Conservation (phyloP, 129 eudicot genomes). For the Glebionis coronaria region DNA sequence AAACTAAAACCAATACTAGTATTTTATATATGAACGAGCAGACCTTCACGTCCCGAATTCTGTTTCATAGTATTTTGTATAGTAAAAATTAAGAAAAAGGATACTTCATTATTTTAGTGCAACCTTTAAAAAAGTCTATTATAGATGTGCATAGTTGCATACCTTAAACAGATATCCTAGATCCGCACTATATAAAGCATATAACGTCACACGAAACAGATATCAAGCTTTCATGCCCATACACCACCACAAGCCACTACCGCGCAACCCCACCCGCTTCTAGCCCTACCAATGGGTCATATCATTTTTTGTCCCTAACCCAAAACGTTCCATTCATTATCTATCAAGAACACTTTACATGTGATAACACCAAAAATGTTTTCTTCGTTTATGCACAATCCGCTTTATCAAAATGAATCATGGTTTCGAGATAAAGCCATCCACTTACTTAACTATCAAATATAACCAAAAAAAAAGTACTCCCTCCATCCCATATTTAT, state of each 20-base stretch:
- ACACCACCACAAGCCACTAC: slow-evolving; percentile 11
- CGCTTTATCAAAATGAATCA: slow-evolving; percentile 4
- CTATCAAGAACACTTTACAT: slow-evolving; percentile 3
- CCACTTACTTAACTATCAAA: no score
- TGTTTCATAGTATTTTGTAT: no score
- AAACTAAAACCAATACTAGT: background rate
- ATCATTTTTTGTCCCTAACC: slow-evolving; percentile 1
- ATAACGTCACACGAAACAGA: slow-evolving; percentile 7
- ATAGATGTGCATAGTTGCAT: background rate
- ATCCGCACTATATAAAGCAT: background rate
- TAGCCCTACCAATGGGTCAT: background rate
- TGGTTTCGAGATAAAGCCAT: no score
- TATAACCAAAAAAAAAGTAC: no score
- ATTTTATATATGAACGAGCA: background rate
- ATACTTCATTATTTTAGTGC: no score
- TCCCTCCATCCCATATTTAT: no score
- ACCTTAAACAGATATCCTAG: background rate
- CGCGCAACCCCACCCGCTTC: background rate
- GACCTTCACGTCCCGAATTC: background rate
- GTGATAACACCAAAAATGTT: slow-evolving; percentile 3
- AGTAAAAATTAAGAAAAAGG: no score
- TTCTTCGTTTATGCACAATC: background rate
- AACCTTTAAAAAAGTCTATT: background rate
- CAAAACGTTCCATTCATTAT: slow-evolving; percentile 14
- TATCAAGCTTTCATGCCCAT: background rate